Percentiles rank a stretch among this genome's conserved stretches.
Conservation (phyloP, 1,284 basidiomycete genomes). For the Sanghuangporus weigelae region DNA sequence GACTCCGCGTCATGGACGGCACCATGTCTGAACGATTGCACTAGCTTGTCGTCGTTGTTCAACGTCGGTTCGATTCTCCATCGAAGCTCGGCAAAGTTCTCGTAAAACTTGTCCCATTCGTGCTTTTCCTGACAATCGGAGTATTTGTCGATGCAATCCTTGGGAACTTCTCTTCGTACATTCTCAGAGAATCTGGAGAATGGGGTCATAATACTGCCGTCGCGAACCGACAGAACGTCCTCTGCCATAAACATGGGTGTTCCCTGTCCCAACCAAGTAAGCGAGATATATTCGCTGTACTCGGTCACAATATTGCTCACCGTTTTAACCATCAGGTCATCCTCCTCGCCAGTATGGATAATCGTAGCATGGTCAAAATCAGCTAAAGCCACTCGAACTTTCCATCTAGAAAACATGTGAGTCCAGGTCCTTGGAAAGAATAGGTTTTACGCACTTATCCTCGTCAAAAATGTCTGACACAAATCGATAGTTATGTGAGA, state of each 20-base stretch:
- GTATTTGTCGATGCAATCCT: not conserved
- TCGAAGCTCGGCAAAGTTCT: not conserved
- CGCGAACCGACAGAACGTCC: not conserved
- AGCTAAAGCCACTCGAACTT: not conserved
- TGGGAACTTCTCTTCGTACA: not conserved
- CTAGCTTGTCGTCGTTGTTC: not conserved
- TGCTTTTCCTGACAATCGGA: not conserved
- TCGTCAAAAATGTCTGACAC: not conserved
- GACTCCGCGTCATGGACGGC: not conserved
- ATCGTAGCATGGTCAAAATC: not conserved
- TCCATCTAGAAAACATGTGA: not conserved
- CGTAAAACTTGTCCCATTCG: not conserved
- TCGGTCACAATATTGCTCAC: not conserved
- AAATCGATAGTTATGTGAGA: not conserved
- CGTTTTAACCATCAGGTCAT: not conserved
- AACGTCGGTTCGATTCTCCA: not conserved
- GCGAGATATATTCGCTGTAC: not conserved
- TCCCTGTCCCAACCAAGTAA: not conserved
- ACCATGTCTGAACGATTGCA: not conserved
- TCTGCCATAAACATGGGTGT: slow-evolving; percentile 3
- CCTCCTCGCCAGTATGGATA: no score
- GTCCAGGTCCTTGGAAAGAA: not conserved
- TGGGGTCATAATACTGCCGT: no score
- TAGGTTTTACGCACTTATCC: not conserved
- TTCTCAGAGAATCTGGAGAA: no score